Base-by-base conservation (phyloP, 1,284 basidiomycete species). In the Vanrija humicola region DNA sequence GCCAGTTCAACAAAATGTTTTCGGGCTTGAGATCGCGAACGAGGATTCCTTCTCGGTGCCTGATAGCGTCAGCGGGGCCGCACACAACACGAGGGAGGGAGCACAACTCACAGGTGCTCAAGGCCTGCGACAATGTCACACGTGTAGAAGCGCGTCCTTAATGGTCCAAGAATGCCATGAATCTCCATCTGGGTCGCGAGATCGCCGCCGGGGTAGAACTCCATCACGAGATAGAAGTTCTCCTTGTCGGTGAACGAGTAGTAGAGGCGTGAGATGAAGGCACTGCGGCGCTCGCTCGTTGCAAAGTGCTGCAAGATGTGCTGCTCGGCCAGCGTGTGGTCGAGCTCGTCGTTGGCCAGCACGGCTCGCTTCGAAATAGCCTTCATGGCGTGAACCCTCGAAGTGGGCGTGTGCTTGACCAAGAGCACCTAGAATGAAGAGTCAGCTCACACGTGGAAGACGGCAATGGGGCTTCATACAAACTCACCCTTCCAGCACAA, bases 241-340 rank as follows among this genome's bases (percentile, higher is more conserved):
- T 95, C 90, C 75, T 88, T 87, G 77, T 97, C 93, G 73, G 95
- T 91, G 79, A 97, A 97, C 75, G 89, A 89, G 86, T 89, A 94
- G 84, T 90, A 90, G 14, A 98, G 82, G 72, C 88, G 89, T 55
- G 96, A 90, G 54, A 97, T 87, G 74, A 97, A 98, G 5, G 91
- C 91, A 72, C 95, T 92, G 58, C 82, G 78, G 19, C 69, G 70
- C 67, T 89, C 83, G 23, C 43, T 48, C 8, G 84, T 84, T 5
- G 80, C 77, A 86, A 97, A 94, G 49, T 89, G 82, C 76, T 89
- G 91, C 66, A 98, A 78, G 19, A 98, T 92, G 12, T 88, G 86
- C 74, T 96, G 90, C 76, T 98, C 95, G 2, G 93, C 94, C 54
- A 96, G 80, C 2, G 94, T 97, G 78, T 98, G 95, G 68, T 89